Conservation (phyloP, 331 rosid genomes). For the Rosa hybrid region DNA sequence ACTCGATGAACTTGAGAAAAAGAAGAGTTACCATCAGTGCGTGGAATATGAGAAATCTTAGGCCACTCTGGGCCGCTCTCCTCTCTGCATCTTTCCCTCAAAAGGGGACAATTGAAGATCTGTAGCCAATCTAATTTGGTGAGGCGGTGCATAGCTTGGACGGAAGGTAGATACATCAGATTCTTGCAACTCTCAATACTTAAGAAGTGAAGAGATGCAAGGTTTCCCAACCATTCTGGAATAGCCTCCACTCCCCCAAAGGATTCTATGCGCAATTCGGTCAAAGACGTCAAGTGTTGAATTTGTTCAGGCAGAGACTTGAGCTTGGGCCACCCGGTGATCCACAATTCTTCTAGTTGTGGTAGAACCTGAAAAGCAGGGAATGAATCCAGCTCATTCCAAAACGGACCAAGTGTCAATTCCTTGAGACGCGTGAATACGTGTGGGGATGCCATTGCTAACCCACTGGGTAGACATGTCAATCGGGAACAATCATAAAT, state of each 20-base stretch:
- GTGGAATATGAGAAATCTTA: slow-evolving; percentile 15
- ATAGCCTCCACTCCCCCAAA: background rate
- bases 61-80: slow-evolving; percentile 15
- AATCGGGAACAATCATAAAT: background rate
- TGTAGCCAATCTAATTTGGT: background rate
- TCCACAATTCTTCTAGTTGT: no score
- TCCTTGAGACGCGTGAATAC: background rate
- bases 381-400: background rate
- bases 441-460: background rate
- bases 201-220: background rate
- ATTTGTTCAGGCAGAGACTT: slow-evolving; percentile 6
- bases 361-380: background rate
- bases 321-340: background rate
- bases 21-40: background rate
- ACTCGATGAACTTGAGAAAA: background rate
- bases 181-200: background rate
- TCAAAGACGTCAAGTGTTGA: background rate
- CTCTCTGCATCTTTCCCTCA: background rate
- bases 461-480: background rate
- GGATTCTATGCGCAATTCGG: no score
- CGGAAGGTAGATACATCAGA: background rate
- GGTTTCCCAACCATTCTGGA: slow-evolving; percentile 1
- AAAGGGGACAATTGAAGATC: background rate
- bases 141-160: background rate
- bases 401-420: rapidly evolving